Evolutionary conservation across 1,139 yeast genomes (phyloP), one percentile per base, ranked within the genome.

Genomic region (Scheffersomyces titani): DNA sequence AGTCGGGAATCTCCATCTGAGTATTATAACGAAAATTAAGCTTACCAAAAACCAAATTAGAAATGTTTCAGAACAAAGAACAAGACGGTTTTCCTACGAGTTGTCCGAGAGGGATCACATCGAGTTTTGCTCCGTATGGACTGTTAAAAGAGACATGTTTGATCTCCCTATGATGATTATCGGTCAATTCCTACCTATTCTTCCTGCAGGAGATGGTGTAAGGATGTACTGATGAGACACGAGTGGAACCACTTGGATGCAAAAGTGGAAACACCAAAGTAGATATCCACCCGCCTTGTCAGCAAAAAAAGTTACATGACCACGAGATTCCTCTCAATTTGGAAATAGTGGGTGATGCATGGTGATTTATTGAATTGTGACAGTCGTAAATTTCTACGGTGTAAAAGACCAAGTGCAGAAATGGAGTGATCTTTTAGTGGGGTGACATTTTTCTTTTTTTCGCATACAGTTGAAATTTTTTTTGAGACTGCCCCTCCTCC

Each of bases 101-200:
- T 47, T 57, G 57, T 21, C 44, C 13, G 53, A n/a, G 72, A 1
- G 67, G 47, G 71, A 68, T 13, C 81, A 68, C 62, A 75, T 84
- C 53, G 83, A 81, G 61, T 84, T 85, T 65, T 82, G 86, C 62
- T 78, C 85, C 45, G 87, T 84, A 40, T 85, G 88, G 88, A 84
- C 88, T 0, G 86, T 84, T 24, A 91, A 91, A 65, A 78, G 97
- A 62, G 98, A 93, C 72, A 86, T 90, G 54, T 93, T 92, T 73
- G 97, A 92, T 66, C 87, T 92, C 55, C 98, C 98, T 57, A 83
- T 74, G 85, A 73, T 72, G 67, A 80, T 76, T 52, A 75, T 77
- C 53, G 82, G 79, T 4, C 85, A 72, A 64, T 83, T 75, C 62
- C 72, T 73, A 55, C 85, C 84, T 36, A 63, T 84, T 59, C 66